These are phyloP conservation scores for Wilcoxina mikolae DNA, from an alignment of 495 filamentous ascomycete species.

Conservation along the genomic window DNA sequence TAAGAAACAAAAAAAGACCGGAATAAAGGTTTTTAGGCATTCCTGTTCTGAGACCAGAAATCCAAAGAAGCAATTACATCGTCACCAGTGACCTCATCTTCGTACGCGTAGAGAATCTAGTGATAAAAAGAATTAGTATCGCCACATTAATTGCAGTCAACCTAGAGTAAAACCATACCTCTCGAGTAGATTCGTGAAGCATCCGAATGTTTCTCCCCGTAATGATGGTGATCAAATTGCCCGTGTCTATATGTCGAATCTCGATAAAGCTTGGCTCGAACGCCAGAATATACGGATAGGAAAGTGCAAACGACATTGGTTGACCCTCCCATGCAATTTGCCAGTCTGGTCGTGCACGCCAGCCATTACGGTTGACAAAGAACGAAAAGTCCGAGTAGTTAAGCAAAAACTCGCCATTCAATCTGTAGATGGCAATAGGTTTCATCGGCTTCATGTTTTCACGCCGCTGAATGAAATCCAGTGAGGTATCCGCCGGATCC, in stretches of 20 bases:
- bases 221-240: constrained; percentile 79
- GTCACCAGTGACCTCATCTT: constrained; percentile 76
- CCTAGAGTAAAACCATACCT: constrained; percentile 44
- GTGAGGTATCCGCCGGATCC: constrained; percentile 93
- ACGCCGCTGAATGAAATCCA: constrained; percentile 87
- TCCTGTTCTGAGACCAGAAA: constrained; percentile 59
- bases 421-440: constrained; percentile 93
- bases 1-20: neutral
- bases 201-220: constrained; percentile 91
- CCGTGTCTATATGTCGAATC: constrained; percentile 83
- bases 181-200: constrained; percentile 88
- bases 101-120: constrained; percentile 89
- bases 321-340: constrained; percentile 92
- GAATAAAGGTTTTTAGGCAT: neutral
- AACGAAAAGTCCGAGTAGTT: constrained; percentile 98
- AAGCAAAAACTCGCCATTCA: constrained; percentile 90
- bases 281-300: constrained; percentile 87
- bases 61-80: constrained; percentile 91
- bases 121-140: constrained; percentile 17
- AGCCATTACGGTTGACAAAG: constrained; percentile 97
- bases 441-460: constrained; percentile 70
- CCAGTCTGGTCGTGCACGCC: constrained; percentile 93
- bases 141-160: neutral
- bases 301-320: constrained; percentile 79
- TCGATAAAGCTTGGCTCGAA: constrained; percentile 99